These are phyloP conservation scores for Chlamydomonas sphaeroides DNA, from an alignment of 139 green algal species.

Conservation along the genomic window DNA sequence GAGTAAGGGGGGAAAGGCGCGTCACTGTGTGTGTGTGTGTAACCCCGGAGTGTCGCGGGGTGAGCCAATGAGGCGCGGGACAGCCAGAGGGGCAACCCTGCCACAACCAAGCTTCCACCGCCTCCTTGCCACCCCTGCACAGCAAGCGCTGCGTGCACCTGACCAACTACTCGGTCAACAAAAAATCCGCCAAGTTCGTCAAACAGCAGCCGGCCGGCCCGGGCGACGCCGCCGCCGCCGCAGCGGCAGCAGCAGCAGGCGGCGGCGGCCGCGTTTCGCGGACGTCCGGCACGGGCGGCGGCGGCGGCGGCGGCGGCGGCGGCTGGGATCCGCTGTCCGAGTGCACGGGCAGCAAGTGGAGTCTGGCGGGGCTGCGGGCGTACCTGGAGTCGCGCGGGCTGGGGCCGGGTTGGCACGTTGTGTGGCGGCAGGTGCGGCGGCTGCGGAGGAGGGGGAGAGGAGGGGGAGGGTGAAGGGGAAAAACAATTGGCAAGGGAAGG, in stretches of 20 bases:
- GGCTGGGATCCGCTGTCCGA: constrained; percentile 8
- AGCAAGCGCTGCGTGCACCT: constrained; percentile 73
- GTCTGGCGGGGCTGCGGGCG: constrained; percentile 47
- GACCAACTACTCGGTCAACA: constrained; percentile 85
- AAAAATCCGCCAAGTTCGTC: constrained; percentile 44
- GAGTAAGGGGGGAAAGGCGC: too few relatives aligned
- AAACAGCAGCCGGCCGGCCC: neutral
- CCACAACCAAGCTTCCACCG: too few relatives aligned
- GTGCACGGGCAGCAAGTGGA: constrained; percentile 60
- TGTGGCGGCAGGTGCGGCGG: constrained; percentile 57
- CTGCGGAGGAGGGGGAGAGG: too few relatives aligned
- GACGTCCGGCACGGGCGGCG: too few relatives aligned
- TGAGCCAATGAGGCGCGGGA: too few relatives aligned
- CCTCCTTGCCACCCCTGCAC: neutral
- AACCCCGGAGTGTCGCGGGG: too few relatives aligned
- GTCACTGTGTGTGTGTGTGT: too few relatives aligned
- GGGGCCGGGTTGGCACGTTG: constrained; percentile 15
- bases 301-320: too few relatives aligned
- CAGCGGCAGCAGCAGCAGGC: neutral
- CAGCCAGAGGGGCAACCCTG: too few relatives aligned
- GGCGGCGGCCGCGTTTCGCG: neutral
- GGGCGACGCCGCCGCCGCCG: neutral
- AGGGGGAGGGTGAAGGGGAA: too few relatives aligned
- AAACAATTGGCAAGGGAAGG: too few relatives aligned
- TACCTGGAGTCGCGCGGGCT: constrained; percentile 55